Percentiles rank a stretch among this genome's conserved stretches.
Evolutionary conservation across 345 rosid species (phyloP).

Genomic region (Firmiana major): DNA sequence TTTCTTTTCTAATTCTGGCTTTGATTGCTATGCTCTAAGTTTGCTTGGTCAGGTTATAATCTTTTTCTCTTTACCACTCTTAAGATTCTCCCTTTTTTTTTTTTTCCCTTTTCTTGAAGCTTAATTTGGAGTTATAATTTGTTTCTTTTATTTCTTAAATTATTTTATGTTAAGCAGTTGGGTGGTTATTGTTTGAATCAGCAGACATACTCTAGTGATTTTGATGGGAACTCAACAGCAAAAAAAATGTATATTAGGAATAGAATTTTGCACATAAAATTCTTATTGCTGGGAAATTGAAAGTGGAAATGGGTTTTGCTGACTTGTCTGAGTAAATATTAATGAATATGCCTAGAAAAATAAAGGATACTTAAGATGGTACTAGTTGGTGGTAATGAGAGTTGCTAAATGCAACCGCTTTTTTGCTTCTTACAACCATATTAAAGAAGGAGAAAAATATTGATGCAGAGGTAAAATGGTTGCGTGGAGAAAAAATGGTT

Average conservation of each 20-base stretch:
- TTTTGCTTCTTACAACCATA: too few species aligned
- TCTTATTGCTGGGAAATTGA: not conserved
- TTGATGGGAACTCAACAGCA: not conserved
- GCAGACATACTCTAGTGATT: not conserved
- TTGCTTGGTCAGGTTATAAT: constrained; percentile 67
- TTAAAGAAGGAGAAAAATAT: too few species aligned
- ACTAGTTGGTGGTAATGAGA: not conserved
- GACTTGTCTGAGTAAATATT: not conserved
- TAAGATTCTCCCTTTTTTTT: not conserved
- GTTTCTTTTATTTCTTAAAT: not conserved
- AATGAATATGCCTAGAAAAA: not conserved
- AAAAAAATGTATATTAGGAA: not conserved
- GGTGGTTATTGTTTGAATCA: too few species aligned
- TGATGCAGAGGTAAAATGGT: too few species aligned
- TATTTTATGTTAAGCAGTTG: not conserved
- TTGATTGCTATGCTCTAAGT: constrained; percentile 78
- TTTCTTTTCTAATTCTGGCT: constrained; percentile 73
- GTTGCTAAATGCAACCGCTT: too few species aligned
- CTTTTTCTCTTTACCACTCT: not conserved
- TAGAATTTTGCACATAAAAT: not conserved
- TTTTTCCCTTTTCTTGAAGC: not conserved
- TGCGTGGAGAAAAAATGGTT: too few species aligned
- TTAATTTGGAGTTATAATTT: not conserved
- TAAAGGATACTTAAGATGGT: not conserved
- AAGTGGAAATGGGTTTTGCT: not conserved